phyloP scores from a whole-genome alignment of 2,329 filamentous ascomycete genomes.

The Verticillium isaacii region DNA sequence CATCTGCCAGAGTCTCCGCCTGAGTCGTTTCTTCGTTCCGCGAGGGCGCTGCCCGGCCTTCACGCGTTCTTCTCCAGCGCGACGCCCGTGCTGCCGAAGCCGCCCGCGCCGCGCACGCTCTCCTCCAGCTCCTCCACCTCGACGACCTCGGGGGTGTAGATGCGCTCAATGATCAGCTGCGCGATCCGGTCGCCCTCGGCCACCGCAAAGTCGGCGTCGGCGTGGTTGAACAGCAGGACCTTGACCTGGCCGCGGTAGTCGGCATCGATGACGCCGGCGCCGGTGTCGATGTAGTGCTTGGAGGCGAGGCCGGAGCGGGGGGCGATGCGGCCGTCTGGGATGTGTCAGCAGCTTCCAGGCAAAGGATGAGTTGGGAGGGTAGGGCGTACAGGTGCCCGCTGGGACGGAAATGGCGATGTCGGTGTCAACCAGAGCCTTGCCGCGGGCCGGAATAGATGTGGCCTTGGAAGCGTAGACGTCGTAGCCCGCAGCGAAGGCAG shows the following conservation, averaged over 20 bases:
- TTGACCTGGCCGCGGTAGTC: constrained; percentile 95
- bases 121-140: constrained; percentile 85
- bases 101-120: constrained; percentile 84
- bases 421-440: constrained; percentile 83
- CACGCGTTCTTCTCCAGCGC: constrained; percentile 7
- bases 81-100: constrained; percentile 83
- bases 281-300: constrained; percentile 95
- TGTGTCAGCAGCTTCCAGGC: not conserved
- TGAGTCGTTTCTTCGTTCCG: not conserved
- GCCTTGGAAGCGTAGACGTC: constrained; percentile 80
- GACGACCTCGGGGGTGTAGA: constrained; percentile 87
- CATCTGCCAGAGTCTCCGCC: not conserved
- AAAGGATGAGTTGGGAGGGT: not conserved
- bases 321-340: constrained; percentile 77
- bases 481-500: constrained; percentile 86
- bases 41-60: not conserved
- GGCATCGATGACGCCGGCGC: constrained; percentile 94
- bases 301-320: constrained; percentile 85
- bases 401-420: constrained; percentile 90
- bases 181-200: constrained; percentile 87
- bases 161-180: constrained; percentile 90
- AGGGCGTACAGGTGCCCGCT: constrained; percentile 77
- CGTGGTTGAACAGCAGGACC: constrained; percentile 91
- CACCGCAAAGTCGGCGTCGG: constrained; percentile 74
- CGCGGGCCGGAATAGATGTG: constrained; percentile 71